phyloP scores from a whole-genome alignment of 192 early-diverging fungal species.

The Pilaira anomala region DNA sequence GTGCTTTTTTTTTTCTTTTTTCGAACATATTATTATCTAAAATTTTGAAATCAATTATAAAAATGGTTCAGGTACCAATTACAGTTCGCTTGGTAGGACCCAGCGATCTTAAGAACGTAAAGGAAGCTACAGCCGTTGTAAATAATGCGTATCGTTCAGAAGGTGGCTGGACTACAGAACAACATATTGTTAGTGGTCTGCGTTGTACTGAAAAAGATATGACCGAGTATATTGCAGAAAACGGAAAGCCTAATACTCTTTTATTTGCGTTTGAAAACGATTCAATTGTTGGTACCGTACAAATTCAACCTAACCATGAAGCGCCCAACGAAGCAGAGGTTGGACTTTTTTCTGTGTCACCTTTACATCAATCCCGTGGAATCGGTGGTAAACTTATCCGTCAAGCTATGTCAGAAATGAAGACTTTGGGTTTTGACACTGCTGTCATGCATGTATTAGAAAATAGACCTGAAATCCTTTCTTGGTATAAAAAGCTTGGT shows the following conservation, averaged over 20 bases:
- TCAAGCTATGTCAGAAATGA: constrained; percentile 33
- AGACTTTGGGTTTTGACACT: constrained; percentile 29
- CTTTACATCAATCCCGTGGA: constrained; percentile 43
- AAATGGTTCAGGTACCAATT: background rate
- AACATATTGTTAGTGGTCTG: constrained; percentile 41
- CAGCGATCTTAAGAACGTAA: background rate
- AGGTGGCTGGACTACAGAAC: constrained; percentile 54
- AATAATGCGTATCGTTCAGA: constrained; percentile 45
- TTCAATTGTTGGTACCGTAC: constrained; percentile 44
- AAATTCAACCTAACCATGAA: constrained; percentile 36
- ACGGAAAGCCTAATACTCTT: constrained; percentile 36
- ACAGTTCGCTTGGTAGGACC: background rate
- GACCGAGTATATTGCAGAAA: constrained; percentile 26
- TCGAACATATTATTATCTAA: background rate
- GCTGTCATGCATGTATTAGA: constrained; percentile 41
- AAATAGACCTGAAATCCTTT: constrained; percentile 40
- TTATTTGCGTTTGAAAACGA: constrained; percentile 41
- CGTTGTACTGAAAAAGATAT: constrained; percentile 38
- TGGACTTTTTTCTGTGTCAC: constrained; percentile 48
- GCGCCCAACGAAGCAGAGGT: constrained; percentile 39
- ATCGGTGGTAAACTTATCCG: constrained; percentile 48
- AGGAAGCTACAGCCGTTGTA: constrained; percentile 25
- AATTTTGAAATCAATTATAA: constrained; percentile 1
- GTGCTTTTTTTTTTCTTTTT: background rate
- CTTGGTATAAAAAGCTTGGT: constrained; percentile 47